These are phyloP conservation scores for Serendipita indica DNA, from an alignment of 768 basidiomycete genomes.

Conservation along the genomic window DNA sequence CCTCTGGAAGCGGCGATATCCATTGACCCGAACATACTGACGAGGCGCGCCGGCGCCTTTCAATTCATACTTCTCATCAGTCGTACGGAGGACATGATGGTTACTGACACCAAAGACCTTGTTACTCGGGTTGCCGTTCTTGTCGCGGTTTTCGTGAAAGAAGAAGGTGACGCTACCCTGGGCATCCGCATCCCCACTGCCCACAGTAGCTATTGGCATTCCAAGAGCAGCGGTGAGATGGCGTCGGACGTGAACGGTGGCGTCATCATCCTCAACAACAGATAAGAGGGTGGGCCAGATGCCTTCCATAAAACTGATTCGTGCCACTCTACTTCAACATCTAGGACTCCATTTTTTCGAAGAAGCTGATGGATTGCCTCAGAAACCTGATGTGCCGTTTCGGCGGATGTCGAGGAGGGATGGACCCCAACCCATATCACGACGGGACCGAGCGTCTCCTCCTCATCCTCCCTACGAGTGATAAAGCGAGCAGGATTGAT, in stretches of 20 bases:
- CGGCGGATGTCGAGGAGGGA: slow-evolving; percentile 25
- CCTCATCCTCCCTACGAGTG: slow-evolving; percentile 23
- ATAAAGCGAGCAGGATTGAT: slow-evolving; percentile 26
- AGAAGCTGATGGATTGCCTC: slow-evolving; percentile 26
- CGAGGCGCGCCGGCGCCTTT: slow-evolving; percentile 19
- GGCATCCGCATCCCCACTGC: slow-evolving; percentile 18
- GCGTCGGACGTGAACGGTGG: slow-evolving; percentile 22
- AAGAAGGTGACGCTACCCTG: slow-evolving; percentile 21
- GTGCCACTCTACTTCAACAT: slow-evolving; percentile 27
- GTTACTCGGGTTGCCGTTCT: slow-evolving; percentile 18
- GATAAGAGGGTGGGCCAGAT: slow-evolving; percentile 17
- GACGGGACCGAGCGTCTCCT: slow-evolving; percentile 24
- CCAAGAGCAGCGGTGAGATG: slow-evolving; percentile 25
- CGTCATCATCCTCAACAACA: slow-evolving; percentile 15
- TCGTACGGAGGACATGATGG: slow-evolving; percentile 21
- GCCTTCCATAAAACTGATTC: slow-evolving; percentile 23
- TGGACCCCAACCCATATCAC: slow-evolving; percentile 27
- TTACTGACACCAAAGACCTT: slow-evolving; percentile 21
- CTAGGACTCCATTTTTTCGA: slow-evolving; percentile 20
- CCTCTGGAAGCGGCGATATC: slow-evolving; percentile 24
- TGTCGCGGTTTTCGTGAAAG: slow-evolving; percentile 22
- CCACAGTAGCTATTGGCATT: slow-evolving; percentile 20
- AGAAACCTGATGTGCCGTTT: slow-evolving; percentile 26
- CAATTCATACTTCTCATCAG: slow-evolving; percentile 21
- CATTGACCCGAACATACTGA: slow-evolving; percentile 22